Base-by-base conservation (phyloP, 257 asterid species). In the Fraxinus americana region DNA sequence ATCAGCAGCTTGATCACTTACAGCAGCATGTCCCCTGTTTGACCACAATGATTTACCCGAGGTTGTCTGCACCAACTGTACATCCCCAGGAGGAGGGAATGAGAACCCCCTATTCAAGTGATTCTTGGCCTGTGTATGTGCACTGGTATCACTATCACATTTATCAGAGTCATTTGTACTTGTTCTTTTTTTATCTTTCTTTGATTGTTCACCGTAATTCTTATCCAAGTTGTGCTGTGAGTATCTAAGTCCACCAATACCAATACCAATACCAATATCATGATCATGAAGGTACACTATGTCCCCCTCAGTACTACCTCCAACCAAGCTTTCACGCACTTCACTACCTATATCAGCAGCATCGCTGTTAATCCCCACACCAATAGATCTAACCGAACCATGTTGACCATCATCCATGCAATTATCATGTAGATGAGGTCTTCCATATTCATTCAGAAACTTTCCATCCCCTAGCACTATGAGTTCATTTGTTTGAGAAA, bases 381-480 rank as follows among this genome's bases (percentile, higher is more conserved):
- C 99, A 82, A 95, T 95, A 17, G 99, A 95, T 83, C 99, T 87
- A 74, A 95, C 97, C 4, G 99, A 95, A 81, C 97, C 94, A 7
- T 95, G 97, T 71, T 89, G 98, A 84, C 91, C 96, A 75, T 95
- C 97, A 74, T 95, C 98, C 88, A 87, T 41, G 82, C 90, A 86
- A 32, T 86, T 78, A 85, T 92, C 96, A 78, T 90, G 97, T 25
- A 85, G 77, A 19, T 75, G 88, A 63, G 86, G 79, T 86, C 92
- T 91, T 81, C 88, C 92, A 86, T 78, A 68, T 66, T 94, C 96
- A 77, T 76, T 85, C 80, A 80, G 75, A 77, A 81, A 88, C 75
- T 86, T 85, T 45, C 89, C 90, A 75, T 89, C 93, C 70, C 87
- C 93, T 43, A 90, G 81, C 94, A 91, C 82, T 72, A 89, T 69